These are phyloP conservation scores for Hsuehochloa calcarea DNA, from an alignment of 176 grass and related monocot genomes.

Conservation along the genomic window DNA sequence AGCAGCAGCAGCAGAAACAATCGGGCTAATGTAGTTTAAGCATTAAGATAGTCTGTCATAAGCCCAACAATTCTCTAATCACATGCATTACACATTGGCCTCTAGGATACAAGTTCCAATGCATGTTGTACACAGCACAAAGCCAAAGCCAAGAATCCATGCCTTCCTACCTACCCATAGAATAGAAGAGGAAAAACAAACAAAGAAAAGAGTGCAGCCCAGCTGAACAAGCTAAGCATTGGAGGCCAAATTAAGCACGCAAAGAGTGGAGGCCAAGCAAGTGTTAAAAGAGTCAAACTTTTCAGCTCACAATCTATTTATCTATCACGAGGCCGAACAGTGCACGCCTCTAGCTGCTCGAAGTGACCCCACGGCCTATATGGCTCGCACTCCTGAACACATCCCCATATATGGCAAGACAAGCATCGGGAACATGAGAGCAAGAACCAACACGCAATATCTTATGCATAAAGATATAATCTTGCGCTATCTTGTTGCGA, in stretches of 20 bases:
- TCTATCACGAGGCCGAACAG: slow-evolving; percentile 41
- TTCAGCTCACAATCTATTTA: slow-evolving; percentile 24
- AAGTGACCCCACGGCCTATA: slow-evolving; percentile 39
- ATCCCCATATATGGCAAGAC: slow-evolving; percentile 44
- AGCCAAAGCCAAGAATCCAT: slow-evolving; percentile 23
- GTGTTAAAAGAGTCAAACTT: slow-evolving; percentile 46
- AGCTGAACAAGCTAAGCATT: not conserved
- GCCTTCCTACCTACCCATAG: slow-evolving; percentile 43
- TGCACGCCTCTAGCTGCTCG: slow-evolving; percentile 37
- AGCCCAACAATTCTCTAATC: slow-evolving; percentile 34
- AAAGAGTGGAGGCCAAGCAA: slow-evolving; percentile 31
- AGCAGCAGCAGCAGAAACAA: slow-evolving; percentile 1
- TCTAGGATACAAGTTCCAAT: slow-evolving; percentile 55
- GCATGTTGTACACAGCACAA: slow-evolving; percentile 40
- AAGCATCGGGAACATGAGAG: slow-evolving; percentile 41
- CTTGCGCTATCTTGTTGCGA: slow-evolving; percentile 34
- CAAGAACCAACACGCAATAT: slow-evolving; percentile 36
- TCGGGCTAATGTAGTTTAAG: slow-evolving; percentile 30
- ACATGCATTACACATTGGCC: slow-evolving; percentile 52
- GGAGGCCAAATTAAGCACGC: slow-evolving; percentile 54
- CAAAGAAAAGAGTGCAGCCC: not conserved
- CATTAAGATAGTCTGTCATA: slow-evolving; percentile 29
- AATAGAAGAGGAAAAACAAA: slow-evolving; percentile 25
- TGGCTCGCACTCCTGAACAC: slow-evolving; percentile 32
- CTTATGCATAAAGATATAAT: slow-evolving; percentile 38